These are phyloP conservation scores for Schoenoplectus tabernaemontani DNA, from an alignment of 202 grass and related monocot genomes.

Conservation along the genomic window DNA sequence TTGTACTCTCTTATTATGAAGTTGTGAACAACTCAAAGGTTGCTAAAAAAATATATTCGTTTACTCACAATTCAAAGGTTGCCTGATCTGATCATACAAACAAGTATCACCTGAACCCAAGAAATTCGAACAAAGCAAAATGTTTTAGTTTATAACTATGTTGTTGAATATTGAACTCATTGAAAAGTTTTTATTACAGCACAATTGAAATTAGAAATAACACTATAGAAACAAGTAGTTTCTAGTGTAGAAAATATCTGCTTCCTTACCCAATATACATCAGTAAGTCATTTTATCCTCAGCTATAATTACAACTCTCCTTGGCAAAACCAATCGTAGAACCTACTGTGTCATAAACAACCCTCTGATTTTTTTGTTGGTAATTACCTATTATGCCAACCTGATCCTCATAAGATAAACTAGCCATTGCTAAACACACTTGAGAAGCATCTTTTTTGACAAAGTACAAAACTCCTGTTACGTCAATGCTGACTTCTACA, in stretches of 20 bases:
- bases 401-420: constrained; percentile 56
- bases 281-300: background rate
- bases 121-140: background rate
- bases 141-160: background rate
- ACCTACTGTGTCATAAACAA: constrained; percentile 58
- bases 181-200: background rate
- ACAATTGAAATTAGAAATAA: background rate
- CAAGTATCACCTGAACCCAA: background rate
- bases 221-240: constrained; percentile 17
- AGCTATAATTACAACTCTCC: constrained; percentile 52
- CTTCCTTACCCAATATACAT: constrained; percentile 9
- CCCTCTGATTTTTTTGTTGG: constrained; percentile 85
- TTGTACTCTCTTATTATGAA: background rate
- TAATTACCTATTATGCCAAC: constrained; percentile 72
- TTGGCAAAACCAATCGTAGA: constrained; percentile 61
- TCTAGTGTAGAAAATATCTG: background rate
- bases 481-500: constrained; percentile 42
- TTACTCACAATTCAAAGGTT: background rate
- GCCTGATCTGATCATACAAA: background rate
- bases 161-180: background rate
- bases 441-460: constrained; percentile 66
- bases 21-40: background rate
- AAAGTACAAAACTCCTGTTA: constrained; percentile 61
- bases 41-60: background rate
- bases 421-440: constrained; percentile 70